Evolutionary conservation across 2,329 filamentous ascomycete species (phyloP), one percentile per base, ranked within the genome.

Genomic region (Mycosphaerella arachidis): DNA sequence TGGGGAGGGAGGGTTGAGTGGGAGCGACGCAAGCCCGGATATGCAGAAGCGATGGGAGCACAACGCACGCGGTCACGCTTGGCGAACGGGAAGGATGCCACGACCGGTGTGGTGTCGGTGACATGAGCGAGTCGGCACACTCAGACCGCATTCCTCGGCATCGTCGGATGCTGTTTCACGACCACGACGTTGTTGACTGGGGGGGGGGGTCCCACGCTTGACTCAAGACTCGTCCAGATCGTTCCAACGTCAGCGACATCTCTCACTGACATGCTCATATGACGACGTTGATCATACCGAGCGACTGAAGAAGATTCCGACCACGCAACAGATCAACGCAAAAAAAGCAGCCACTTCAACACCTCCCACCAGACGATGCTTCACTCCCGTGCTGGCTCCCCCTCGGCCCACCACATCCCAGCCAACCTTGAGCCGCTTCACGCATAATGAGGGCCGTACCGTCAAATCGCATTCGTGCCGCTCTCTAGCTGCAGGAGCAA

Each of bases 401-500:
- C 45, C 10, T 30, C 40, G 46, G 46, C 35, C 27, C 40, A 16
- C n/a, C n/a, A 20, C 9, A 56, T 48, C 54, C 54, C 31, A 29
- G 54, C 54, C 40, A 56, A 48, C 43, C 43, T 56, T 45, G 54
- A 48, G 54, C 54, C 54, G 54, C 54, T 48, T 56, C 54, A 56
- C 35, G 54, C 54, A 56, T 50, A 33, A 56, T 12, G 46, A 43
- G 54, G 29, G 45, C 54, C 54, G 54, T 56, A 24, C 54, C 54
- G 43, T 35, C 54, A 27, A 56, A 30, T 56, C 40, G 45, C 37
- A 33, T 27, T 13, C 24, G 2, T 35, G 16, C 54, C 54, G 54
- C 16, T 7, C 16, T 37, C 29, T 56, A 56, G 54, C 54, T 56
- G 67, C 65, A 62, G 63, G 62, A 65, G 55, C 37, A 43, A 53